These are phyloP conservation scores for Backusella macrospora DNA, from an alignment of 192 early-diverging fungal genomes.

Conservation along the genomic window DNA sequence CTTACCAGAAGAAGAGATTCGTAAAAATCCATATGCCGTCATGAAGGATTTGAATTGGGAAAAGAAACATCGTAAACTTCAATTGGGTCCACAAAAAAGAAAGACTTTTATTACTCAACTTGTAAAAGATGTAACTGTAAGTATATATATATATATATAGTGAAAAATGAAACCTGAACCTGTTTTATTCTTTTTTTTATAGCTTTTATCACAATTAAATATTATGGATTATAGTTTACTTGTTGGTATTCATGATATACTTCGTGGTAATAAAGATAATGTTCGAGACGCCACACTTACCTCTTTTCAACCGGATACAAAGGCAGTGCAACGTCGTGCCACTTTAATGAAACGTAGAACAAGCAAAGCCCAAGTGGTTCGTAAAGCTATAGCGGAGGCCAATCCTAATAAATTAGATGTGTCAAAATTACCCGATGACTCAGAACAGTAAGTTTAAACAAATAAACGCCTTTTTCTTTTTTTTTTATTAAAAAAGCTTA, in stretches of 20 bases:
- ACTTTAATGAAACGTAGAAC: constrained; percentile 50
- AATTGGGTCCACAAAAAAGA: constrained; percentile 85
- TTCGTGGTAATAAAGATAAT: constrained; percentile 84
- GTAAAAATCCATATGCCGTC: constrained; percentile 84
- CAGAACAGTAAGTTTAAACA: constrained; percentile 27
- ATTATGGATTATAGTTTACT: constrained; percentile 96
- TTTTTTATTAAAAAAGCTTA: no score
- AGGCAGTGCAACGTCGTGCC: constrained; percentile 45
- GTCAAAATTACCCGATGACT: constrained; percentile 59
- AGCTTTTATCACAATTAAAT: constrained; percentile 48
- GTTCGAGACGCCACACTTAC: constrained; percentile 91
- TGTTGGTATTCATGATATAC: constrained; percentile 89
- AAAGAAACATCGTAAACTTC: constrained; percentile 69
- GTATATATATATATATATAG: not conserved
- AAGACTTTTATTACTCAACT: constrained; percentile 84
- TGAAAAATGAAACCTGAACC: not conserved
- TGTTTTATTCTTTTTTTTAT: constrained; percentile 61
- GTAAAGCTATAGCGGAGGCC: constrained; percentile 56
- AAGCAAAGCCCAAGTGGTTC: constrained; percentile 58
- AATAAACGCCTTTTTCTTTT: not conserved
- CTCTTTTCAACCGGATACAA: constrained; percentile 69
- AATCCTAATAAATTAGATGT: constrained; percentile 65
- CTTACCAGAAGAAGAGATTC: constrained; percentile 75
- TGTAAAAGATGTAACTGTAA: constrained; percentile 81
- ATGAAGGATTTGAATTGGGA: constrained; percentile 98